Percentiles rank a stretch among this genome's conserved stretches.
Evolutionary conservation across 805 yeast species (phyloP).

Genomic region (Yamadazyma nakazawae): DNA sequence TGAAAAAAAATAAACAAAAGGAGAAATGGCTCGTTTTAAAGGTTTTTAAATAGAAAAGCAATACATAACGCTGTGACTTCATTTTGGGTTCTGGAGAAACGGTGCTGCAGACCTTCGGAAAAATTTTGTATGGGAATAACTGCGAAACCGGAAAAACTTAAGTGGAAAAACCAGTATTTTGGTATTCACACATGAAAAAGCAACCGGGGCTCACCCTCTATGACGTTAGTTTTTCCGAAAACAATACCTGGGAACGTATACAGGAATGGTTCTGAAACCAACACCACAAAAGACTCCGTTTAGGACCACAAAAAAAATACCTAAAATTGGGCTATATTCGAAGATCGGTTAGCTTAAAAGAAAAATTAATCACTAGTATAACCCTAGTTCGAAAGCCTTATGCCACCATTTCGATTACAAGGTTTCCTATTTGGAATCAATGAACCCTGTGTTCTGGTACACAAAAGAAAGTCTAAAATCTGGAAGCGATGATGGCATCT

Average conservation of each 20-base stretch:
- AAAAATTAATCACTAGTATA: too few relatives aligned
- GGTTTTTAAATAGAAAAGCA: background rate
- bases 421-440: too few relatives aligned
- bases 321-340: too few relatives aligned
- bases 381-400: too few relatives aligned
- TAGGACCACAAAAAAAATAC: background rate
- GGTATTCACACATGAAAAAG: background rate
- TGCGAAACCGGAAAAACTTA: conserved; percentile 1
- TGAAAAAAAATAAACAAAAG: background rate
- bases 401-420: too few relatives aligned
- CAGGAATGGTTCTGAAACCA: background rate
- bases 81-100: background rate
- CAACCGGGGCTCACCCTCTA: background rate
- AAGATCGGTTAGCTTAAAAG: too few relatives aligned
- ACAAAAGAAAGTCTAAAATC: too few relatives aligned
- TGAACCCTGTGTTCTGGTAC: too few relatives aligned
- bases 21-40: background rate
- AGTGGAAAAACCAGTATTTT: background rate
- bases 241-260: background rate
- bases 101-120: conserved; percentile 5
- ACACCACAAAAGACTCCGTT: background rate
- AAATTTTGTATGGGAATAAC: background rate
- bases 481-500: too few relatives aligned
- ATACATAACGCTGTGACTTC: background rate
- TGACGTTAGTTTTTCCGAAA: conserved; percentile 6